These are phyloP conservation scores for Mollisia scopiformis DNA, from an alignment of 2,329 filamentous ascomycete species.

Conservation along the genomic window DNA sequence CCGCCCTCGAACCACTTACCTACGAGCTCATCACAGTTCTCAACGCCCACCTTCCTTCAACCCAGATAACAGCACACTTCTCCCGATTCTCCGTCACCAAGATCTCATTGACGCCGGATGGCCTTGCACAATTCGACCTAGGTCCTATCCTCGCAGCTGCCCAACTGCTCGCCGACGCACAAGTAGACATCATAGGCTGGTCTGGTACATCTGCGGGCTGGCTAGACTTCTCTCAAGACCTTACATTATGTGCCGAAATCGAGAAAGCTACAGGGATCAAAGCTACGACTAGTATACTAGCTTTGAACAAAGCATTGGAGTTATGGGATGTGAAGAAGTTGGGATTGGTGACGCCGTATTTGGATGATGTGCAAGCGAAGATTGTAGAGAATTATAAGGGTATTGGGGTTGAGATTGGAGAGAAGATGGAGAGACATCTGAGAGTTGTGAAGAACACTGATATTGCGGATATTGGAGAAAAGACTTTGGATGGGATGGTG, in stretches of 20 bases:
- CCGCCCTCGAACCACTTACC: constrained; percentile 46
- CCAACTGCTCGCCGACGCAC: constrained; percentile 40
- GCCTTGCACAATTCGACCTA: constrained; percentile 39
- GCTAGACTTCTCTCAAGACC: constrained; percentile 45
- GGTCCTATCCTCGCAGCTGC: constrained; percentile 38
- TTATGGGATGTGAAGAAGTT: constrained; percentile 34
- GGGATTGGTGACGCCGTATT: constrained; percentile 47
- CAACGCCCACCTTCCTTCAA: constrained; percentile 29
- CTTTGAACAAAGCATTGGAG: constrained; percentile 40
- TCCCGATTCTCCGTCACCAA: constrained; percentile 45
- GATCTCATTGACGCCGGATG: constrained; percentile 39
- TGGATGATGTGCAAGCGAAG: constrained; percentile 42
- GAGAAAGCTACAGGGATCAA: constrained; percentile 40
- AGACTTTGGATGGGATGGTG: constrained; percentile 33
- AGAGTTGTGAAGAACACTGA: constrained; percentile 41
- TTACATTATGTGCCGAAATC: constrained; percentile 42
- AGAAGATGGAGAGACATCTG: constrained; percentile 39
- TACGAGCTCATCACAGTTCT: constrained; percentile 37
- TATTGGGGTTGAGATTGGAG: constrained; percentile 38
- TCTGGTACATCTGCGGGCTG: constrained; percentile 42
- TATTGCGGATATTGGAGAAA: constrained; percentile 41
- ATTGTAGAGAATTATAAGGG: constrained; percentile 41
- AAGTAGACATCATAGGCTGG: constrained; percentile 44
- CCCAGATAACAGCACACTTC: constrained; percentile 44
- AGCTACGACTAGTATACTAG: constrained; percentile 45